Base-by-base conservation (phyloP, 192 early-diverging fungal species). In the Umbelopsis ramanniana region DNA sequence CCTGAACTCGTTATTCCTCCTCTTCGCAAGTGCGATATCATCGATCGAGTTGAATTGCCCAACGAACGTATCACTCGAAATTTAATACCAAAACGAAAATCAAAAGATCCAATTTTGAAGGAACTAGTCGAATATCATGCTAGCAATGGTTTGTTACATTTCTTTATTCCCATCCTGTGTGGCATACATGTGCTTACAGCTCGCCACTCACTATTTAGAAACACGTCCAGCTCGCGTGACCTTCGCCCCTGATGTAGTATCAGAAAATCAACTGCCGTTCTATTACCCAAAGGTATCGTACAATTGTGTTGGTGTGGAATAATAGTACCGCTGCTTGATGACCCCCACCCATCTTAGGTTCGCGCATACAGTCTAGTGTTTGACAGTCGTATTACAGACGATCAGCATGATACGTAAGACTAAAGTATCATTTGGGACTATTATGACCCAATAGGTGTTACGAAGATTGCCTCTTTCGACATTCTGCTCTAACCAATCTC, bases 1-100 rank as follows among this genome's bases (percentile, higher is more conserved):
- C 86, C 90, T 19, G 84, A 88, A 46, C 74, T 74, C 22, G 75
- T 89, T 43, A 89, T 90, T 15, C 91, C 91, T 35, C 91, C 91
- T 0, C 74, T 92, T 24, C 74, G 84, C 45, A 76, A 73, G 33
- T 84, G 87, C 1, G 84, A 84, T 12, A 82, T 87, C 29, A 45
- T 81, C 82, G 35, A 54, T n/a, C 19, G 60, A 47, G 37, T 53
- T 33, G 47, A 69, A 2, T 9, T 29, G 35, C 68, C 68, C 12
- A 75, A 75, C 15, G 70, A 71, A 26, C 74, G 55, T 12, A 80
- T 83, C 11, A 67, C 53, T 12, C 70, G 85, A 22, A 69, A 72
- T 48, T 68, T 87, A 24, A 70, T 85, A 8, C 82, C 85, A 22
- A 87, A 83, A 54, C 81, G 85, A 43, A 77, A 77, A 35, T 70